Conservation (phyloP, 257 asterid species). For the Jacaranda copaia region DNA sequence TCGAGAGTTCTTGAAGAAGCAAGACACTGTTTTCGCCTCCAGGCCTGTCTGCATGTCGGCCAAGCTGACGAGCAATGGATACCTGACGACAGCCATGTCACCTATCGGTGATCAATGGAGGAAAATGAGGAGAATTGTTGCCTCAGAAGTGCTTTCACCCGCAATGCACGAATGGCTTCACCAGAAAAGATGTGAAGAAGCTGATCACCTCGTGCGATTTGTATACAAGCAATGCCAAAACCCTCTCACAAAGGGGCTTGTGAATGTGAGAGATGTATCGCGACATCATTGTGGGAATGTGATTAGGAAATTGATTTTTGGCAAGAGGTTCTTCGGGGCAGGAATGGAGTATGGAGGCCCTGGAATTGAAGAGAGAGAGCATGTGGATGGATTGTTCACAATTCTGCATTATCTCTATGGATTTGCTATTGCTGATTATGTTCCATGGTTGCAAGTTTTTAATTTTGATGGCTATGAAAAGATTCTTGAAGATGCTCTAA, state of each 20-base stretch:
- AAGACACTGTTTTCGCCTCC: constrained; percentile 34
- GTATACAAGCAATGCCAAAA: constrained; percentile 23
- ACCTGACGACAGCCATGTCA: neutral
- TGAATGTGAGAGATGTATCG: constrained; percentile 30
- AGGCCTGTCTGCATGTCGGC: constrained; percentile 43
- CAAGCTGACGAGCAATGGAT: constrained; percentile 23
- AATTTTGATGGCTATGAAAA: constrained; percentile 48
- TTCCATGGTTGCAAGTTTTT: constrained; percentile 36
- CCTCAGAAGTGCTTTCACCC: constrained; percentile 39
- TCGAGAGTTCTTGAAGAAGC: constrained; percentile 38
- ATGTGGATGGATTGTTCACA: constrained; percentile 32
- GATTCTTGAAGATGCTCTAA: constrained; percentile 27
- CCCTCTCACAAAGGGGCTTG: neutral
- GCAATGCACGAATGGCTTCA: constrained; percentile 34
- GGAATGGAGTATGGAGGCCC: constrained; percentile 50
- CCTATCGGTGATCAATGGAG: constrained; percentile 38
- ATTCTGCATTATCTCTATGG: constrained; percentile 2
- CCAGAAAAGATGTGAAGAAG: constrained; percentile 39
- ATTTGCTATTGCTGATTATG: constrained; percentile 40
- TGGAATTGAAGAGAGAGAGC: constrained; percentile 44
- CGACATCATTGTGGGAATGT: constrained; percentile 41
- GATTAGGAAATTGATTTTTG: constrained; percentile 32
- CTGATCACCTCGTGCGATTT: constrained; percentile 39
- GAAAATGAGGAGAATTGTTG: constrained; percentile 41
- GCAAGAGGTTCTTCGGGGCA: constrained; percentile 33